phyloP scores from a whole-genome alignment of 2,329 filamentous ascomycete genomes.

The Alternaria brassicae region DNA sequence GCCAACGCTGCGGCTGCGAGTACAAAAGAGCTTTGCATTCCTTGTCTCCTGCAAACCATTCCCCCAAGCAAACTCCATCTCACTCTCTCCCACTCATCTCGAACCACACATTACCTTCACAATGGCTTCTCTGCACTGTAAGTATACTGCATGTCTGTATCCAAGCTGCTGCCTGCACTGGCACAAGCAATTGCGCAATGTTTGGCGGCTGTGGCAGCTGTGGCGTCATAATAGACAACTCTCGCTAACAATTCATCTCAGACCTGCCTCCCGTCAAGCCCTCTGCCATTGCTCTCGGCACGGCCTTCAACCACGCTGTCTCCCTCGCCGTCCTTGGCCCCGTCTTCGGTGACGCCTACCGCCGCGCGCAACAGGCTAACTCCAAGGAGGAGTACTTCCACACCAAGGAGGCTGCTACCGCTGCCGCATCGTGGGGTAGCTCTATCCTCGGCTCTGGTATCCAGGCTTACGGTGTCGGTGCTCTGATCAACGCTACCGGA shows the following conservation, averaged over 20 bases:
- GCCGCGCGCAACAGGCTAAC: conserved; percentile 88
- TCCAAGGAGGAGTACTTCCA: conserved; percentile 95
- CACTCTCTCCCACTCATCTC: conserved; percentile 21
- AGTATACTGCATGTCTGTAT: conserved; percentile 35
- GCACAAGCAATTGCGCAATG: conserved; percentile 19
- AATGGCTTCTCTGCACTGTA: conserved; percentile 68
- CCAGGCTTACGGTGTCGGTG: conserved; percentile 88
- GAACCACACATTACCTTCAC: conserved; percentile 41
- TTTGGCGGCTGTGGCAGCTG: conserved; percentile 12
- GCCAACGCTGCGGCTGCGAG: conserved; percentile 24
- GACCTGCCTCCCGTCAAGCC: conserved; percentile 89
- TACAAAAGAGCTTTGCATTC: conserved; percentile 46
- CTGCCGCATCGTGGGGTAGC: conserved; percentile 87
- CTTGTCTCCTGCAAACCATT: conserved; percentile 29
- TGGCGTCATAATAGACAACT: conserved; percentile 10
- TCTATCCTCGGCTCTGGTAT: conserved; percentile 87
- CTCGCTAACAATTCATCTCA: conserved; percentile 43
- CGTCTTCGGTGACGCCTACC: conserved; percentile 93
- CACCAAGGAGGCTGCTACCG: conserved; percentile 88
- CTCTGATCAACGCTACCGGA: conserved; percentile 86
- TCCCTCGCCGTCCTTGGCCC: conserved; percentile 87
- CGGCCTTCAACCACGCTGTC: conserved; percentile 91
- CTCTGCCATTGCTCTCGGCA: conserved; percentile 95
- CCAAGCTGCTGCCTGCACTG: background rate
- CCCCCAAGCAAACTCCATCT: conserved; percentile 23